Evolutionary conservation across 257 asterid genomes (phyloP).

Genomic region (Dorcoceras hygrometricum): DNA sequence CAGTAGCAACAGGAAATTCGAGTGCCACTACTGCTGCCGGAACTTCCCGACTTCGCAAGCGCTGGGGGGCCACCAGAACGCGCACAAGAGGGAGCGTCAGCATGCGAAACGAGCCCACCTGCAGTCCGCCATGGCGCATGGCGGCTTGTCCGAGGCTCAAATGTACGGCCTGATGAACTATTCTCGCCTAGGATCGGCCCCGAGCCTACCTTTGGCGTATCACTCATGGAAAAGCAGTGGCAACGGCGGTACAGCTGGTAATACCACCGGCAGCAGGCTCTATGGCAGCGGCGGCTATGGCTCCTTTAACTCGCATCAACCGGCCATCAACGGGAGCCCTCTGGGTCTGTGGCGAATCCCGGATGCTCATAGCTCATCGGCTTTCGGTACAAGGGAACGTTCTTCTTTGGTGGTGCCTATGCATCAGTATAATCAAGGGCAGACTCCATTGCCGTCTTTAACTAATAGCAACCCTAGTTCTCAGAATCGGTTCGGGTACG

Average conservation of each 20-base stretch:
- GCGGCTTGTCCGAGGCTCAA: constrained; percentile 38
- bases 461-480: constrained; percentile 30
- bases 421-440: constrained; percentile 36
- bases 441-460: constrained; percentile 30
- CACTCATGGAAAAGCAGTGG: constrained; percentile 36
- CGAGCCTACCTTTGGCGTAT: constrained; percentile 28
- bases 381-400: constrained; percentile 21
- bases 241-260: constrained; percentile 15
- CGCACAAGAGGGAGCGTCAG: constrained; percentile 87
- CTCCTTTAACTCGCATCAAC: constrained; percentile 18
- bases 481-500: constrained; percentile 43
- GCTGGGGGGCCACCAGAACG: constrained; percentile 93
- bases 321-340: constrained; percentile 70
- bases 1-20: constrained; percentile 53
- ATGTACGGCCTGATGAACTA: constrained; percentile 56
- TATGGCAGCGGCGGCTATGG: constrained; percentile 29
- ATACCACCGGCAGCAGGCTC: constrained; percentile 26
- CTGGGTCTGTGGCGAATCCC: constrained; percentile 63
- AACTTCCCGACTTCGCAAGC: constrained; percentile 96
- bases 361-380: constrained; percentile 17
- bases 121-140: constrained; percentile 64
- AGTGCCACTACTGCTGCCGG: constrained; percentile 84
- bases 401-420: constrained; percentile 27
- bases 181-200: constrained; percentile 31
- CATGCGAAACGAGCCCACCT: constrained; percentile 76